phyloP scores from a whole-genome alignment of 495 filamentous ascomycete species.

The Daldinia childiae region DNA sequence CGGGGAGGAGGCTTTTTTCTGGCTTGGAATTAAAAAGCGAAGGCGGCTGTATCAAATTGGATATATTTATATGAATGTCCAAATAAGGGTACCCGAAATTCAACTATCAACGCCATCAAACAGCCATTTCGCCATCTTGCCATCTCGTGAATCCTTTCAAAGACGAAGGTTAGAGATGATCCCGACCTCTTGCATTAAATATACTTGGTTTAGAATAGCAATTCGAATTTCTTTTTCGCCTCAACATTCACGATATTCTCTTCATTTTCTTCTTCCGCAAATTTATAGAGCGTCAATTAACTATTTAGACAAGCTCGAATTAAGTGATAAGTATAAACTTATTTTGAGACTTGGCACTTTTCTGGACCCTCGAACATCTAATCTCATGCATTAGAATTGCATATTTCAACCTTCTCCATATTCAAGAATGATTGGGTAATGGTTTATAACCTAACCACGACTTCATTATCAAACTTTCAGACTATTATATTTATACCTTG shows the following conservation, averaged over 20 bases:
- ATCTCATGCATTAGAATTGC: neutral
- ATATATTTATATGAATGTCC: conserved; percentile 21
- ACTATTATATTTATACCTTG: too few species aligned
- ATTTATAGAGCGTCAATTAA: neutral
- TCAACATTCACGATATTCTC: neutral
- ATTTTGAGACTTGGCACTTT: neutral
- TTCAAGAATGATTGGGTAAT: neutral
- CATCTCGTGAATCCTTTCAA: neutral
- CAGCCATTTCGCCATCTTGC: too few species aligned
- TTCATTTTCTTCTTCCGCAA: neutral
- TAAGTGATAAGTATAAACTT: neutral
- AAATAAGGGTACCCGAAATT: conserved; percentile 10
- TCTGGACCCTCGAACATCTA: neutral
- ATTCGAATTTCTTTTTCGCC: neutral
- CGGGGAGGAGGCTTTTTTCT: conserved; percentile 21
- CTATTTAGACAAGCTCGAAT: neutral
- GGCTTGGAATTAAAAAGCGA: conserved; percentile 5
- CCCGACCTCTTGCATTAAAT: neutral
- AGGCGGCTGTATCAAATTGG: conserved; percentile 6
- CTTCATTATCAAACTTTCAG: neutral
- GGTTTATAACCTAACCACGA: neutral
- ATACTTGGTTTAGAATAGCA: neutral
- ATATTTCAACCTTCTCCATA: neutral
- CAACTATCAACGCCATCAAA: conserved; percentile 28
- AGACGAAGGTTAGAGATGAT: neutral